phyloP scores from a whole-genome alignment of 2,329 filamentous ascomycete genomes.

The Diaporthe sp. region DNA sequence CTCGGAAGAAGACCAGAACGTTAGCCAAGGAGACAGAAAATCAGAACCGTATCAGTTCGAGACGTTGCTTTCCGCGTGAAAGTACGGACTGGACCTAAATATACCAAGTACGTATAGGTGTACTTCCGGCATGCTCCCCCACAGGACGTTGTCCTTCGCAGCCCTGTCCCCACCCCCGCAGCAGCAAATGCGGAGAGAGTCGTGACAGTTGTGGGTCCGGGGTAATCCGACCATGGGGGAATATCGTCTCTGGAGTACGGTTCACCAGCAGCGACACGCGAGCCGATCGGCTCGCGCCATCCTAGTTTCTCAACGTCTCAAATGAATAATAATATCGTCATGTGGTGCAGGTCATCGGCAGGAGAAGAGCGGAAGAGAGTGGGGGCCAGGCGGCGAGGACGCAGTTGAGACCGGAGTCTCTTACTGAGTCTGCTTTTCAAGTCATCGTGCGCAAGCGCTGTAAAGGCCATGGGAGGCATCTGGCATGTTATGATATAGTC shows the following conservation, averaged over 20 bases:
- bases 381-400: background rate
- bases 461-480: background rate
- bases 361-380: background rate
- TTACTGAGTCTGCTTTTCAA: too few species aligned
- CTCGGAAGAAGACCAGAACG: background rate
- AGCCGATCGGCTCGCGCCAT: slow-evolving; percentile 15
- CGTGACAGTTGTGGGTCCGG: slow-evolving; percentile 11
- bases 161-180: background rate
- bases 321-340: background rate
- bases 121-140: background rate
- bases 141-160: background rate
- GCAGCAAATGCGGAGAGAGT: background rate
- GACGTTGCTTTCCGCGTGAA: background rate
- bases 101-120: background rate
- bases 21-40: background rate
- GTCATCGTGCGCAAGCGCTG: too few species aligned
- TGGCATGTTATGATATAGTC: background rate
- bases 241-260: background rate
- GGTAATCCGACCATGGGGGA: background rate
- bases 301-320: background rate
- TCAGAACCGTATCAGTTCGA: background rate
- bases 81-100: background rate
- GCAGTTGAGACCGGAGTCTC: background rate
- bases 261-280: background rate
- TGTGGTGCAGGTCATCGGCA: background rate